A percentile compares a stretch with the other conserved stretches of the same genome.
These are phyloP conservation scores for Sugiyamaella paludigena DNA, from an alignment of 1,139 yeast genomes.

Conservation along the genomic window DNA sequence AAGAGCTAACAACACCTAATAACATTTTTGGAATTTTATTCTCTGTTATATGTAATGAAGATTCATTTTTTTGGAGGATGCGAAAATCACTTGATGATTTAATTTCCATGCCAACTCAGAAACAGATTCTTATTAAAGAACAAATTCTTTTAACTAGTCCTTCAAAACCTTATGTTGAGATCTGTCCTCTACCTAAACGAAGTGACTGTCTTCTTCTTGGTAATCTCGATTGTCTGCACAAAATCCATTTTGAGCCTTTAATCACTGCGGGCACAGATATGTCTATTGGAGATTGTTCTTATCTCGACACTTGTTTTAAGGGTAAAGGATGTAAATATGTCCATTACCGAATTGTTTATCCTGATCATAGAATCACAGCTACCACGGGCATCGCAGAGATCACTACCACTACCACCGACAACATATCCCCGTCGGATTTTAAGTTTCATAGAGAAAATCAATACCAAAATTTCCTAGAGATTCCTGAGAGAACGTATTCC, in stretches of 20 bases:
- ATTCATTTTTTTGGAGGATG: constrained; percentile 14
- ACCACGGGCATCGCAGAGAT: neutral
- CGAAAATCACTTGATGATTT: constrained; percentile 19
- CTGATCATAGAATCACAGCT: constrained; percentile 20
- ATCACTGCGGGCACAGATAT: constrained; percentile 53
- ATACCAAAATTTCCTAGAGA: neutral
- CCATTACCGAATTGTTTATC: constrained; percentile 58
- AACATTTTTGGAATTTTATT: constrained; percentile 7
- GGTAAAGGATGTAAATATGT: constrained; percentile 74
- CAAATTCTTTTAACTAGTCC: constrained; percentile 16
- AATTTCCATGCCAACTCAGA: constrained; percentile 20
- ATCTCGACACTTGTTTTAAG: constrained; percentile 90
- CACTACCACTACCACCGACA: neutral
- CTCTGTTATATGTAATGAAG: constrained; percentile 13
- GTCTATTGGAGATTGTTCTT: constrained; percentile 86
- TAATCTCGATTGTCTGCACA: constrained; percentile 31
- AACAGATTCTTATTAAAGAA: constrained; percentile 18
- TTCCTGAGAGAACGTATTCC: neutral
- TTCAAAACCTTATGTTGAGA: constrained; percentile 21
- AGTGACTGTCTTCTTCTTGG: constrained; percentile 31
- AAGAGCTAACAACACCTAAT: no score
- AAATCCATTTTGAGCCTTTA: constrained; percentile 37
- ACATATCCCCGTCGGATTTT: neutral
- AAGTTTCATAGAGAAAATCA: neutral
- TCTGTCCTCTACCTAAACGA: constrained; percentile 23